phyloP scores from a whole-genome alignment of 495 filamentous ascomycete species.

The Penicillium turbatum region DNA sequence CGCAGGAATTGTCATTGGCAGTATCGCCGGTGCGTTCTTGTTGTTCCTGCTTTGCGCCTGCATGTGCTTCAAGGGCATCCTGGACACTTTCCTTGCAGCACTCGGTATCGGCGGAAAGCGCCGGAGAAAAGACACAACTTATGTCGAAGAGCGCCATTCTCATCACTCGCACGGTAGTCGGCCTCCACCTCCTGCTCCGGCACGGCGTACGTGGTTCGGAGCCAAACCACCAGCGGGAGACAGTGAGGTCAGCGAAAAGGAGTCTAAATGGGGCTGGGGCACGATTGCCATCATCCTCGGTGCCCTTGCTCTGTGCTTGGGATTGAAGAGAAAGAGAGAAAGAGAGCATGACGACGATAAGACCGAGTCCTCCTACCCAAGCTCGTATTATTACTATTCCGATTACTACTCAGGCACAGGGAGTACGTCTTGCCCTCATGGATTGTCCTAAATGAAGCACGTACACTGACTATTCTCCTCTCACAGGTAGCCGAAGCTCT shows the following conservation, averaged over 20 bases:
- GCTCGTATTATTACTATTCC: constrained; percentile 44
- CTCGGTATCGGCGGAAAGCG: constrained; percentile 55
- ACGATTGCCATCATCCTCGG: constrained; percentile 57
- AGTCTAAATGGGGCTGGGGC: constrained; percentile 54
- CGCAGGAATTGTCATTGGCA: constrained; percentile 90
- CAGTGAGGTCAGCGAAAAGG: constrained; percentile 45
- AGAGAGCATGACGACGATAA: constrained; percentile 45
- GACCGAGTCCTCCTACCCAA: constrained; percentile 43
- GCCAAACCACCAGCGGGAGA: constrained; percentile 45
- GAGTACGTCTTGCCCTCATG: constrained; percentile 33
- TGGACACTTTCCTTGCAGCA: constrained; percentile 60
- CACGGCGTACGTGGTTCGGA: constrained; percentile 67
- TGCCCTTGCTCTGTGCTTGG: constrained; percentile 66
- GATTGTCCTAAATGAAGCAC: background rate
- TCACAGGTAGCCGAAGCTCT: constrained; percentile 47
- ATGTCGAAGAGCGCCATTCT: constrained; percentile 68
- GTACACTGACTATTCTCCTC: constrained; percentile 12
- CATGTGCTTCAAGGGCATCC: constrained; percentile 62
- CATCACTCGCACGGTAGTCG: constrained; percentile 42
- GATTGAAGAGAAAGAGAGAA: constrained; percentile 62
- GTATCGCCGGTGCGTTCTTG: constrained; percentile 68
- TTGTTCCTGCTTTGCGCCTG: constrained; percentile 71
- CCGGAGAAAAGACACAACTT: constrained; percentile 50
- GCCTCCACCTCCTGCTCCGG: constrained; percentile 44
- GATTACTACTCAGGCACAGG: constrained; percentile 43